Evolutionary conservation across 2,329 filamentous ascomycete genomes (phyloP).

Genomic region (Pezicula neosporulosa): DNA sequence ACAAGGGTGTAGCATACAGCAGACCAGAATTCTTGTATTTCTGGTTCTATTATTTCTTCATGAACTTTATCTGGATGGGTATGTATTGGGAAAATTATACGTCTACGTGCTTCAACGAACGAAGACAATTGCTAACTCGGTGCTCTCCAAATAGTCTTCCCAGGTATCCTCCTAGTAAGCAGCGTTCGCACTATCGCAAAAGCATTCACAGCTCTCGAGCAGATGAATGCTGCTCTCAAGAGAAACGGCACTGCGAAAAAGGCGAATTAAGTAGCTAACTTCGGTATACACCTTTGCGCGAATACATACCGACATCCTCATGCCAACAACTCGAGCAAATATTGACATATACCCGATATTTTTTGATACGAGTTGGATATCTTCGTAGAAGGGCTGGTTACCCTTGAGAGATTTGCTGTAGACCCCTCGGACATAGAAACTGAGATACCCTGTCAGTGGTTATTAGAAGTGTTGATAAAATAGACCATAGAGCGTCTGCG

Average conservation of each 20-base stretch:
- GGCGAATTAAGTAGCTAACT: not conserved
- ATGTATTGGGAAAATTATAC: slow-evolving; percentile 48
- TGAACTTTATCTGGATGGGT: slow-evolving; percentile 59
- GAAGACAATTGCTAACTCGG: not conserved
- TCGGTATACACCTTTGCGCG: not conserved
- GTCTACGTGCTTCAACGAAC: not conserved
- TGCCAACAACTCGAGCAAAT: too few species aligned
- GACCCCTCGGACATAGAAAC: too few species aligned
- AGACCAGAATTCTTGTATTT: slow-evolving; percentile 59
- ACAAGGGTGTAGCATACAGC: slow-evolving; percentile 46
- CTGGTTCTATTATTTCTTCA: slow-evolving; percentile 60
- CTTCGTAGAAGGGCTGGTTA: too few species aligned
- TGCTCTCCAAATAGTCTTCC: slow-evolving; percentile 18
- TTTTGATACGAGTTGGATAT: not conserved
- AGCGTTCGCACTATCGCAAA: slow-evolving; percentile 31
- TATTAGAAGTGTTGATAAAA: too few species aligned
- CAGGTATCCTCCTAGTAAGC: slow-evolving; percentile 28
- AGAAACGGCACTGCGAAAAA: not conserved
- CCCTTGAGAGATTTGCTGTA: too few species aligned
- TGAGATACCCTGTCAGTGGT: too few species aligned
- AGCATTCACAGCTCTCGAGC: slow-evolving; percentile 32
- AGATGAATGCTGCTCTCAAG: slow-evolving; percentile 9
- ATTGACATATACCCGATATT: not conserved
- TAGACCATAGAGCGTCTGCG: too few species aligned
- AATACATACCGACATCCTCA: not conserved